phyloP scores from a whole-genome alignment of 805 yeast species.

The Maudiozyma turicensis region DNA sequence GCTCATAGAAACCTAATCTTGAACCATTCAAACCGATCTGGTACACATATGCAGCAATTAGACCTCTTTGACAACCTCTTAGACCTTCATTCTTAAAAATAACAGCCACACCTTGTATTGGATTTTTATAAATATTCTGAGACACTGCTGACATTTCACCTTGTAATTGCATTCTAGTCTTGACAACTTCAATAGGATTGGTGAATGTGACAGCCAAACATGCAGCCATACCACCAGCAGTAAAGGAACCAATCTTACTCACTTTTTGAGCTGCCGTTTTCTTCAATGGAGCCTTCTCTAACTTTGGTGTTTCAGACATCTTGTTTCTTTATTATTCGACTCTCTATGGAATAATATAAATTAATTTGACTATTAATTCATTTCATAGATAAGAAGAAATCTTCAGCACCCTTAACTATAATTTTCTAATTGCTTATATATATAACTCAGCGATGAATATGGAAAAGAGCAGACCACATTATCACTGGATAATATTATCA shows the following conservation, averaged over 20 bases:
- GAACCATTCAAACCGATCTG: slow-evolving; percentile 91
- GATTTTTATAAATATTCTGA: slow-evolving; percentile 62
- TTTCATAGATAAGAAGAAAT: no score
- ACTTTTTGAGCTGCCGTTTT: slow-evolving; percentile 49
- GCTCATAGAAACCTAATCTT: slow-evolving; percentile 90
- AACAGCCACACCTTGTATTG: slow-evolving; percentile 69
- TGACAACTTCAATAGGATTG: slow-evolving; percentile 89
- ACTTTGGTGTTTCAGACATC: slow-evolving; percentile 2
- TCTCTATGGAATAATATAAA: no score
- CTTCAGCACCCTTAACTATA: no score
- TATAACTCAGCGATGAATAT: no score
- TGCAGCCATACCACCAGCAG: slow-evolving; percentile 91
- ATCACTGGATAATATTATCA: no score
- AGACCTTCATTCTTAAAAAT: slow-evolving; percentile 78
- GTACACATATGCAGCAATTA: slow-evolving; percentile 79
- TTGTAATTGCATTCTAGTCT: slow-evolving; percentile 93
- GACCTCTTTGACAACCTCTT: slow-evolving; percentile 81
- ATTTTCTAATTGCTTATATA: no score
- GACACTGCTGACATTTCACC: slow-evolving; percentile 66
- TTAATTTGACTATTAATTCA: no score
- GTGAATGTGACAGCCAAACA: slow-evolving; percentile 97
- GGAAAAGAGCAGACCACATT: no score
- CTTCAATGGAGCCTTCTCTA: slow-evolving; percentile 9
- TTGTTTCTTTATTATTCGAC: neutral
- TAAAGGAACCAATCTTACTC: slow-evolving; percentile 65